phyloP scores from a whole-genome alignment of 78 protist genomes.

The Polysphondylium violaceum region DNA sequence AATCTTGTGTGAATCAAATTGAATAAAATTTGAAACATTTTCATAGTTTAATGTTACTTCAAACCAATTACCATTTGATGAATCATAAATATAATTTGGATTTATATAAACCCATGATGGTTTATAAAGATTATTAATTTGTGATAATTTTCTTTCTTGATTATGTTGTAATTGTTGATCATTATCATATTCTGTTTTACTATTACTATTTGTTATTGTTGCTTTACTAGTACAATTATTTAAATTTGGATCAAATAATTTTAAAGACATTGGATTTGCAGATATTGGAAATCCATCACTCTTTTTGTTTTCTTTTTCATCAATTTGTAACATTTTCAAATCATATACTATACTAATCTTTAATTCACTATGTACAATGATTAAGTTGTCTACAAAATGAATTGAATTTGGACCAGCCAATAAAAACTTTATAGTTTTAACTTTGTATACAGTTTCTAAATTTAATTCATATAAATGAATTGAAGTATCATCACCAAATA shows the following conservation, averaged over 20 bases:
- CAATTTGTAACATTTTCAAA: slow-evolving; percentile 32
- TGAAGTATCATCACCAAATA: slow-evolving; percentile 29
- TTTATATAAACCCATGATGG: slow-evolving; percentile 27
- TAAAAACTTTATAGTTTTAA: slow-evolving; percentile 30
- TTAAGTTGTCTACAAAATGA: slow-evolving; percentile 67
- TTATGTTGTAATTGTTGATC: neutral
- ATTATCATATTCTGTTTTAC: no score
- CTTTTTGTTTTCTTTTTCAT: slow-evolving; percentile 19
- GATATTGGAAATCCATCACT: slow-evolving; percentile 40
- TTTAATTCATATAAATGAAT: slow-evolving; percentile 57
- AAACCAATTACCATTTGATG: slow-evolving; percentile 47
- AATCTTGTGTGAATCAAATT: slow-evolving; percentile 59
- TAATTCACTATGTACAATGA: slow-evolving; percentile 63
- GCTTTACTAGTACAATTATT: slow-evolving; percentile 2
- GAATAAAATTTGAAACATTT: slow-evolving; percentile 61
- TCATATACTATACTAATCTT: slow-evolving; percentile 59
- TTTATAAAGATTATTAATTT: slow-evolving; percentile 12
- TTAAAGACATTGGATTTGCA: slow-evolving; percentile 56
- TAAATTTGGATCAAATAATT: neutral
- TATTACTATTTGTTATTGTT: neutral
- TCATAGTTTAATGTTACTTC: slow-evolving; percentile 58
- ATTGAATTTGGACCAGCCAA: slow-evolving; percentile 55
- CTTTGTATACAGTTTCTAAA: slow-evolving; percentile 38
- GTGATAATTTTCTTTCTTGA: neutral
- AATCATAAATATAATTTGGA: slow-evolving; percentile 68